Evolutionary conservation across 1,284 basidiomycete genomes (phyloP).

Genomic region (Rhodotorula sp.): DNA sequence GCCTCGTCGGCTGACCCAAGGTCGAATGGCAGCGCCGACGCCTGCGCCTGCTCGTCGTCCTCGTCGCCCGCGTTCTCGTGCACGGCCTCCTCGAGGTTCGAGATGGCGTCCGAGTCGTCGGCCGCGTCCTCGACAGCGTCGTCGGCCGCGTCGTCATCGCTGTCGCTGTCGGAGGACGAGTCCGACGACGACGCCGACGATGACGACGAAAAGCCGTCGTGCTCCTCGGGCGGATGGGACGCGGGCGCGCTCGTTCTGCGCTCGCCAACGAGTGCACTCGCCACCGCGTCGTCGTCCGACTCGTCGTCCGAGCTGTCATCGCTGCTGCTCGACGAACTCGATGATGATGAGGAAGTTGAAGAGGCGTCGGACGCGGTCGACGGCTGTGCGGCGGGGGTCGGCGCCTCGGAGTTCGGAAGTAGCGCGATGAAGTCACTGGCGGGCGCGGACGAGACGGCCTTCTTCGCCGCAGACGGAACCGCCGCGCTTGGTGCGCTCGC

Average conservation of each 20-base stretch:
- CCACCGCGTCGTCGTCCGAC: not conserved
- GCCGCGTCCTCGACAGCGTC: not conserved
- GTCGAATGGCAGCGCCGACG: constrained; percentile 12
- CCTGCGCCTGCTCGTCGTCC: constrained; percentile 14
- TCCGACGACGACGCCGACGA: not conserved
- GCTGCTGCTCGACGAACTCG: not conserved
- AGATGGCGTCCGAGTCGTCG: constrained; percentile 1
- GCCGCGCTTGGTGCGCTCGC: too few relatives aligned
- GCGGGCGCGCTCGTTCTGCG: too few relatives aligned
- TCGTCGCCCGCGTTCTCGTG: constrained; percentile 5
- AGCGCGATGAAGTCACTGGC: not conserved
- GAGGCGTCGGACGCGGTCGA: not conserved
- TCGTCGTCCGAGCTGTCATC: not conserved
- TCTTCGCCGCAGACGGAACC: not conserved
- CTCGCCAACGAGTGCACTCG: not conserved
- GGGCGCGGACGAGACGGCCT: not conserved
- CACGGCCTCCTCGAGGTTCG: constrained; percentile 14
- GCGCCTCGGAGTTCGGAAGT: not conserved
- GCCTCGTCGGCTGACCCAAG: constrained; percentile 5
- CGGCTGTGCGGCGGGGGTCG: not conserved
- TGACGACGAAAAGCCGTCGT: not conserved
- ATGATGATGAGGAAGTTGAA: not conserved
- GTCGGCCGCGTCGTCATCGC: constrained; percentile 3
- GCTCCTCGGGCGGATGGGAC: too few relatives aligned
- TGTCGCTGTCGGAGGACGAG: not conserved